Evolutionary conservation across 805 yeast genomes (phyloP).

Genomic region (Nakazawaea siamensis): DNA sequence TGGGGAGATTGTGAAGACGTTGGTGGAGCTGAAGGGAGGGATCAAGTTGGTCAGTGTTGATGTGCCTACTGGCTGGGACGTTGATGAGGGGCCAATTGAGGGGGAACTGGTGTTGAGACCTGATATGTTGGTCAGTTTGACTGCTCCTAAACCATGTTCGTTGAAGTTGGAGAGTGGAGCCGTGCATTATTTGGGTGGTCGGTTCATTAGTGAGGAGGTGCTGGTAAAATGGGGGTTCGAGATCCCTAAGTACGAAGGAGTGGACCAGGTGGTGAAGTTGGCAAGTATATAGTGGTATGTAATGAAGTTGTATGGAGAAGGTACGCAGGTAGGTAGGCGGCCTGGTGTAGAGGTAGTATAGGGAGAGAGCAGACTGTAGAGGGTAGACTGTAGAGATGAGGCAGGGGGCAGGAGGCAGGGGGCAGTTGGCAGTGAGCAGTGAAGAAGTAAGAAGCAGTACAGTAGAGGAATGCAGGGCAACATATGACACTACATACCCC

Average conservation of each 20-base stretch:
- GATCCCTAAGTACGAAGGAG: slow-evolving; percentile 49
- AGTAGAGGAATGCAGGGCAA: background rate
- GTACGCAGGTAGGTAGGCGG: too few species aligned
- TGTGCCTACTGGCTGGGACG: slow-evolving; percentile 97
- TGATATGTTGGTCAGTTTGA: slow-evolving; percentile 64
- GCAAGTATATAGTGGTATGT: background rate
- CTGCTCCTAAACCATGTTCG: slow-evolving; percentile 93
- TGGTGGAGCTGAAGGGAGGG: slow-evolving; percentile 40
- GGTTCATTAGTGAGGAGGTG: slow-evolving; percentile 62
- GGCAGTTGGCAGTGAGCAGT: background rate
- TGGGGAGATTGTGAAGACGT: slow-evolving; percentile 32
- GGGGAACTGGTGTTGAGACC: slow-evolving; percentile 45
- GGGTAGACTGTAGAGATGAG: too few species aligned
- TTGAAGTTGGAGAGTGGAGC: slow-evolving; percentile 24
- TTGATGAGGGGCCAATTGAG: slow-evolving; percentile 67
- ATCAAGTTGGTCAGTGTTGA: slow-evolving; percentile 62
- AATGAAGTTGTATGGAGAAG: too few species aligned
- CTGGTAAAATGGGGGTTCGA: slow-evolving; percentile 70
- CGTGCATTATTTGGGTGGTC: slow-evolving; percentile 81
- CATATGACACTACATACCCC: background rate
- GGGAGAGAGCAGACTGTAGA: too few species aligned
- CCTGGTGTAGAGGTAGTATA: too few species aligned
- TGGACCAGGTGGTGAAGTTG: slow-evolving; percentile 43
- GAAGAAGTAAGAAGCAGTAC: background rate
- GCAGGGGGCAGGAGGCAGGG: background rate